Base-by-base conservation (phyloP, 768 basidiomycete genomes). In the Hypsizygus marmoreus region DNA sequence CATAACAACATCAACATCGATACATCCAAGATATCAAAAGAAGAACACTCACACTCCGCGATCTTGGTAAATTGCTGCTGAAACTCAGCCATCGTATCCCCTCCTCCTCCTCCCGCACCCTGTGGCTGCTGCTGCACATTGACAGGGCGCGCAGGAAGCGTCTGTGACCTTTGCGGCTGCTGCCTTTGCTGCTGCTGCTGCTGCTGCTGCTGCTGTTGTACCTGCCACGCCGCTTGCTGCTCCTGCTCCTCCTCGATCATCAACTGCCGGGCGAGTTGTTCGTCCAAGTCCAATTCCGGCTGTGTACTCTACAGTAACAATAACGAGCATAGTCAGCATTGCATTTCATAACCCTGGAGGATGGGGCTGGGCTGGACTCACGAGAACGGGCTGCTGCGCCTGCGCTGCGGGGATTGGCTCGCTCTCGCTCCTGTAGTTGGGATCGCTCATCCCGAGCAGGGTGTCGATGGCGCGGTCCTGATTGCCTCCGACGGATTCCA, bases 381-480 rank as follows among this genome's bases (percentile, higher is more conserved):
- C 49, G 47, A 65, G n/a, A n/a, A n/a, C n/a, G 45, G 43, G 58
- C 51, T 44, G 62, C 60, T n/a, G 48, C 35, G 34, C 50, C n/a
- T 49, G 47, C n/a, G 43, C 55, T 4, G 20, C 56, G 36, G 50
- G 51, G 7, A 51, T 54, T 11, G 71, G 60, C 3, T 82, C 72
- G 35, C 68, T 65, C 45, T 82, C 73, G 28, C 67, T 63, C 43
- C 60, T 73, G 58, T 86, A 91, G 6, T 82, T 74, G 1, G 90
- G 90, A 66, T 94, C 91, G 65, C 77, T 91, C 91, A 94, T 92
- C 8, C 84, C 86, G 6, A 94, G 76, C 7, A 94, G 72, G 1
- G 75, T 68, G 55, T 93, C 90, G 44, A 92, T 75, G 4, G 91
- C 91, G 22, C 74, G 76, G 50, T 88, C 88, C 52, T 90, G 81